Conservation (phyloP, 129 eudicot species). For the Chrysanthemum makinoi region DNA sequence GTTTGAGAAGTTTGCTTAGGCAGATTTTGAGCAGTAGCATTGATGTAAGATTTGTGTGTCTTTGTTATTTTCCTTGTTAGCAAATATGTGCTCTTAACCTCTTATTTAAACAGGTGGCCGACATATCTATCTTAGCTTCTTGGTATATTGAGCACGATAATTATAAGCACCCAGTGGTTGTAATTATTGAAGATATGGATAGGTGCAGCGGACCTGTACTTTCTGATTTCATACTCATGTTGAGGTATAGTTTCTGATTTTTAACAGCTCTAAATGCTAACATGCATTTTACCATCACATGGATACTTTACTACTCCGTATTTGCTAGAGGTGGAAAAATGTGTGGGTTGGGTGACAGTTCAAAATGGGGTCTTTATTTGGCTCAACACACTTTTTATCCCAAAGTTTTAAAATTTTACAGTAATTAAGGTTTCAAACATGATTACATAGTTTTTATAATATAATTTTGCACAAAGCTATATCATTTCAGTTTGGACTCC, state of each 20-base stretch:
- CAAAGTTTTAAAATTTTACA: too few relatives aligned
- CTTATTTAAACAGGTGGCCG: constrained; percentile 55
- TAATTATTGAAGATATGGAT: constrained; percentile 81
- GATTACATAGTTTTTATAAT: neutral
- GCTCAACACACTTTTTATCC: too few relatives aligned
- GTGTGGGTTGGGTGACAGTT: neutral
- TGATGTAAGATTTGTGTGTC: constrained; percentile 52
- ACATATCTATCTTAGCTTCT: constrained; percentile 75
- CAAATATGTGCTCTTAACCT: constrained; percentile 1
- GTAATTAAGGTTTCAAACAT: neutral
- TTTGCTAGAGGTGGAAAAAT: neutral
- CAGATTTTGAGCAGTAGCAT: constrained; percentile 50
- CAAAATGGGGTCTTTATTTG: neutral
- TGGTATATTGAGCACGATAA: constrained; percentile 78
- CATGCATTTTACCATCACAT: constrained; percentile 2
- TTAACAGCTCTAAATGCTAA: neutral
- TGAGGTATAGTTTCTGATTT: constrained; percentile 49
- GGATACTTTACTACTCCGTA: neutral
- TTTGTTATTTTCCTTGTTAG: too few relatives aligned
- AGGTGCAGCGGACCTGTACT: constrained; percentile 79
- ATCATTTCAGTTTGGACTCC: too few relatives aligned
- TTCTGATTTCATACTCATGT: constrained; percentile 78
- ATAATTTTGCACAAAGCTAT: too few relatives aligned
- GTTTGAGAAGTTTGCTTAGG: constrained; percentile 64
- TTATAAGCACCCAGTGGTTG: constrained; percentile 54